Conservation (phyloP, 768 basidiomycete species). For the Kwoniella sp. region DNA sequence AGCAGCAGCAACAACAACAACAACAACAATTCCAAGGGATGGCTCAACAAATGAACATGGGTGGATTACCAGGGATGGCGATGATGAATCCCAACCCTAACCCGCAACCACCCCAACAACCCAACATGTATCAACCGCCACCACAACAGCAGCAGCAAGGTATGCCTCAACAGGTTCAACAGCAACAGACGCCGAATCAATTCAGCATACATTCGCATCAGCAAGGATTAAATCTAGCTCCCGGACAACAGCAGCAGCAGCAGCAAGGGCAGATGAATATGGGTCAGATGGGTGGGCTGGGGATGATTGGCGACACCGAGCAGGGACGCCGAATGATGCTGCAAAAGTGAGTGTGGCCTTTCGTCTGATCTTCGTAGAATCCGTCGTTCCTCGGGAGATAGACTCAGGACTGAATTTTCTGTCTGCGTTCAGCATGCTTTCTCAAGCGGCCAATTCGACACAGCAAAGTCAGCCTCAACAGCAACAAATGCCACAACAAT, state of each 20-base stretch:
- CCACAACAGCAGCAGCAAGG: conserved; percentile 8
- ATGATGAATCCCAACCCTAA: conserved; percentile 20
- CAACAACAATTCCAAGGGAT: conserved; percentile 20
- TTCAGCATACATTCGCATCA: conserved; percentile 36
- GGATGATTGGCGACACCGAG: conserved; percentile 24
- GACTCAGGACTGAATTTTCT: neutral
- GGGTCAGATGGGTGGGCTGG: conserved; percentile 10
- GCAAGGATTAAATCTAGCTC: conserved; percentile 21
- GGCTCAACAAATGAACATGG: conserved; percentile 26
- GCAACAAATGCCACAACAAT: conserved; percentile 10
- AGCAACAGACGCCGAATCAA: conserved; percentile 13
- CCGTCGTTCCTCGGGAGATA: too few relatives aligned
- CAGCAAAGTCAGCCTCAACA: conserved; percentile 5
- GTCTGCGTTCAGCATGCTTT: conserved; percentile 29
- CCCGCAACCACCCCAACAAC: conserved; percentile 11
- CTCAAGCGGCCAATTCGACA: conserved; percentile 21
- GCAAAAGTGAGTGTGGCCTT: conserved; percentile 30
- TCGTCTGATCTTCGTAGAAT: too few relatives aligned
- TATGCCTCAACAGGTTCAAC: conserved; percentile 19
- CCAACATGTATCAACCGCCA: neutral
- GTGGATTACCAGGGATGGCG: conserved; percentile 20
- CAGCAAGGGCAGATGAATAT: conserved; percentile 17
- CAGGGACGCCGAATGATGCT: conserved; percentile 29
- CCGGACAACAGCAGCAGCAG: conserved; percentile 10
- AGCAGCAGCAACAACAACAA: conserved; percentile 16